Base-by-base conservation (phyloP, 2,329 filamentous ascomycete genomes). In the Fusarium buxicola region DNA sequence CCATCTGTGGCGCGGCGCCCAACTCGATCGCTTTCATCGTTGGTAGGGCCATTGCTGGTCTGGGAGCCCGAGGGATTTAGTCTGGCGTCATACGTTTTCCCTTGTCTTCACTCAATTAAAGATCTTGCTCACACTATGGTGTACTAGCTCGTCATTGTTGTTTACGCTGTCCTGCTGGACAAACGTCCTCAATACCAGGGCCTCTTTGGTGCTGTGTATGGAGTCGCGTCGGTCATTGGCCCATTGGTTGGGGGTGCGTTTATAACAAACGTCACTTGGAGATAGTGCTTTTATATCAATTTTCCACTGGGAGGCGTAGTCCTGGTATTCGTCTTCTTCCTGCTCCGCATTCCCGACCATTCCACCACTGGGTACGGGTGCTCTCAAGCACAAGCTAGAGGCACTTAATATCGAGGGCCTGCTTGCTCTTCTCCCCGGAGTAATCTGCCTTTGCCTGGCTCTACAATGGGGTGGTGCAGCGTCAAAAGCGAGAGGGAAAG, bases 51-150 rank as follows among this genome's bases (percentile, higher is more conserved):
- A 76, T 85, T 41, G 82, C 82, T 27, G 82, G 82, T 12, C 55
- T 82, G 7, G 82, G 82, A 1, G 79, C 78, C 12, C 81, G 81
- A 10, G 82, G 82, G 52, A 83, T 85, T 62, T 83, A 84, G 66
- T 80, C 81, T 1, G 82, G 82, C n/a, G 78, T 54, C 24, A 49
- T 68, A 24, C 39, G 56, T 40, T 31, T 77, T 35, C 10, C 8
- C 5, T 8, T 8, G 4, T 21, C 4, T 7, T 30, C 13, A 13
- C 24, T 43, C 18, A 24, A 30, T 16, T 25, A 9, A 10, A 31
- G 11, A 8, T 6, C 35, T 24, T 36, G 13, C 38, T 59, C 9
- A 53, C 35, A 28, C 16, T 32, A 39, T 21, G 7, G 16, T n/a
- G 24, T 12, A 18, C n/a, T 25, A 57, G 55, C 52, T 60, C 9